Evolutionary conservation across 768 basidiomycete species (phyloP), one percentile per base, ranked within the genome.

Genomic region (Sporobolomyces roseus): DNA sequence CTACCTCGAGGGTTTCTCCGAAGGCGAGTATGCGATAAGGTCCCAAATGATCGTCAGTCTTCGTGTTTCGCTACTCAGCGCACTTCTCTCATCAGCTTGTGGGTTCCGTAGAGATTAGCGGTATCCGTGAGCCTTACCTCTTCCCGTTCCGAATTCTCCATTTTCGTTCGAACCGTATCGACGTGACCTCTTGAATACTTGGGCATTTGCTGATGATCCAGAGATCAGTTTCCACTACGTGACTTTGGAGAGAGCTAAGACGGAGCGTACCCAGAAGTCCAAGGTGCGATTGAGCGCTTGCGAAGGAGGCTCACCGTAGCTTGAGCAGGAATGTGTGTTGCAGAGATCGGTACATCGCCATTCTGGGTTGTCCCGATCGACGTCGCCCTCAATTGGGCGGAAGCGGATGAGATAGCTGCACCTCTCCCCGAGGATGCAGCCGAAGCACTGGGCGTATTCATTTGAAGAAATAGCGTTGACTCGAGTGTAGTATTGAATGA

Each of bases 21-120:
- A 21, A 9, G 8, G 46, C 46, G 46, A 48, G 46, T 48, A 48
- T 7, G n/a, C 46, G 46, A 23, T 48, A 48, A 23, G 46, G 46
- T 48, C 46, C 46, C 13, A 48, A 21, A 13, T 48, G 46, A n/a
- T 48, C 46, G 46, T 48, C 46, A 48, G 46, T 48, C 46, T 48
- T 48, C 8, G 46, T 48, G 46, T 8, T 13, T 13, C 10, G 46
- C 14, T 17, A 48, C 21, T 48, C 46, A 21, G 7, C 46, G 23
- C 12, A 9, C 38, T 41, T 17, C 10, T 17, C 38, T 41, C 38
- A 41, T 41, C 38, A n/a, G n/a, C n/a, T n/a, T n/a, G n/a, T n/a
- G n/a, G n/a, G n/a, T n/a, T 17, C 17, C 38, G 38, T 17, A 48
- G 8, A n/a, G 21, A 7, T 48, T 9, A 48, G 46, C 10, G 8